Percentiles rank a stretch among this genome's conserved stretches.
Conservation (phyloP, 768 basidiomycete species). For the Rhizopogon vinicolor region DNA sequence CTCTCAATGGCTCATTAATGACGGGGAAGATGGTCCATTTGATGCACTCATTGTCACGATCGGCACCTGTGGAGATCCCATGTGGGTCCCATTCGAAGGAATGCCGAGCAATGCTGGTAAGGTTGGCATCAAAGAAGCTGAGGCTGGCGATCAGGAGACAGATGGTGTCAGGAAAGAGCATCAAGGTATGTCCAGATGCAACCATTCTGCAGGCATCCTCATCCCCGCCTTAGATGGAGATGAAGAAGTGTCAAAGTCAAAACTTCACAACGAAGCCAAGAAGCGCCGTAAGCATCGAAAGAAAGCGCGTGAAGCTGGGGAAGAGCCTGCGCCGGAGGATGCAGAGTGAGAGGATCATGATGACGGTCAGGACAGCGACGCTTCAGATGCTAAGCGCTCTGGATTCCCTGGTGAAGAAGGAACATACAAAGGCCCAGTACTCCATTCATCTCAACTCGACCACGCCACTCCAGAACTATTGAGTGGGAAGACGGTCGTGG, state of each 20-base stretch:
- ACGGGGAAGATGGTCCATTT: slow-evolving; percentile 41
- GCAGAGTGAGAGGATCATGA: neutral
- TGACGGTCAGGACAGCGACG: neutral
- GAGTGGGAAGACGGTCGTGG: slow-evolving; percentile 37
- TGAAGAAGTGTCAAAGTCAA: neutral
- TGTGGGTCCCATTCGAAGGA: slow-evolving; percentile 39
- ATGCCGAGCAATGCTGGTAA: slow-evolving; percentile 30
- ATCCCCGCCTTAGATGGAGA: neutral
- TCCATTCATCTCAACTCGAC: slow-evolving; percentile 48
- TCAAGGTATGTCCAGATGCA: neutral
- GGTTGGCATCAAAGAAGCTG: neutral
- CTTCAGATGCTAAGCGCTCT: neutral
- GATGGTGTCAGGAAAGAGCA: neutral
- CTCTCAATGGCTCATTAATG: slow-evolving; percentile 44
- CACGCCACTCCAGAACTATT: slow-evolving; percentile 21
- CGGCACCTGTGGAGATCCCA: slow-evolving; percentile 45
- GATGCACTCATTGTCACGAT: slow-evolving; percentile 33
- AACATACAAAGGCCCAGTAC: slow-evolving; percentile 19
- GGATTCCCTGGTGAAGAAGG: neutral
- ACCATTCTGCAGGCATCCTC: neutral
- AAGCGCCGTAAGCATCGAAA: neutral
- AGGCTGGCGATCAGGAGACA: slow-evolving; percentile 2
- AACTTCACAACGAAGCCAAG: neutral
- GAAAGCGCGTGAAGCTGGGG: neutral
- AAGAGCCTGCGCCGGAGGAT: neutral